These are phyloP conservation scores for Exidia glandulosa DNA, from an alignment of 768 basidiomycete species.

Conservation along the genomic window DNA sequence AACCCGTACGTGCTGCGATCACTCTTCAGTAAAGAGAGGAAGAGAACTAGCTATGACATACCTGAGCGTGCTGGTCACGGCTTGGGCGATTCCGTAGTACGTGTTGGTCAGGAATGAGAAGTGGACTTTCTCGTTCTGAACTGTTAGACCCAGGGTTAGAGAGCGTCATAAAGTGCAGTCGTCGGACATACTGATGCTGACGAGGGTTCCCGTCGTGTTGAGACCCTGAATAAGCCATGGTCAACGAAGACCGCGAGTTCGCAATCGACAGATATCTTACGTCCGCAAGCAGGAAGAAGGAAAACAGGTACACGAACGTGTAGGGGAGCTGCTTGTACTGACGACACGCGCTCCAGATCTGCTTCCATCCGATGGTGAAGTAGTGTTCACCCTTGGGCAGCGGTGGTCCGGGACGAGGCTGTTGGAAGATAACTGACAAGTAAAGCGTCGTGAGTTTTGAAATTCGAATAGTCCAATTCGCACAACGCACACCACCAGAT, in stretches of 20 bases:
- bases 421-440: conserved; percentile 65
- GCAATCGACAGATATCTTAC: conserved; percentile 29
- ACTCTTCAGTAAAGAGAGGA: background rate
- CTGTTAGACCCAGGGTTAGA: background rate
- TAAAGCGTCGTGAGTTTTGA: no score
- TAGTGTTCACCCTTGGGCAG: conserved; percentile 70
- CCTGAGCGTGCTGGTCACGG: conserved; percentile 51
- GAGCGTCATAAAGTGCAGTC: no score
- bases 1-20: conserved; percentile 51
- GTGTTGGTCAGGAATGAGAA: conserved; percentile 79
- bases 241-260: no score
- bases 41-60: no score
- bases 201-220: conserved; percentile 68
- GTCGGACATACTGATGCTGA: conserved; percentile 40
- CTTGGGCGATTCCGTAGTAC: conserved; percentile 66
- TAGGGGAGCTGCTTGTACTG: conserved; percentile 70
- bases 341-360: conserved; percentile 70
- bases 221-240: conserved; percentile 46
- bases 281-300: conserved; percentile 74
- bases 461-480: background rate
- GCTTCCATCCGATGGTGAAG: conserved; percentile 78
- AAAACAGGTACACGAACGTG: conserved; percentile 70
- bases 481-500: conserved; percentile 81
- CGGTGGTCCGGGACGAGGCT: conserved; percentile 71
- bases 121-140: conserved; percentile 36